Base-by-base conservation (phyloP, 1,284 basidiomycete species). In the Puccinia coronata region DNA sequence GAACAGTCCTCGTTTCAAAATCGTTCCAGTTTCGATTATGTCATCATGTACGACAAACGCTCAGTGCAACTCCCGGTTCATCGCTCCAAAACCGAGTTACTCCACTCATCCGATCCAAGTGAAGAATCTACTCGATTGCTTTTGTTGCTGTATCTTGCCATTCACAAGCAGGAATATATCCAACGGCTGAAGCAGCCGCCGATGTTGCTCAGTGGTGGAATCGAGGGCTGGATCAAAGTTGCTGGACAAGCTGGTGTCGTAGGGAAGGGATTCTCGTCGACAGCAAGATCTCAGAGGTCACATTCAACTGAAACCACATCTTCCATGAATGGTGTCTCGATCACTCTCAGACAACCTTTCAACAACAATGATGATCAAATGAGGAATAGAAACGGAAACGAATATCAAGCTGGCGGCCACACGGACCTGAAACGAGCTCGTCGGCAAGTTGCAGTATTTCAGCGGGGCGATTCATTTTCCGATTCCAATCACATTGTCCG, bases 1-100 rank as follows among this genome's bases (percentile, higher is more conserved):
- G 95, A 98, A 87, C 89, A 88, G 57, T 88, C 88, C 0, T 88
- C 92, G 25, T 98, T 98, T 86, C 86, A 88, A 36, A 91, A 92
- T 81, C 92, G 96, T 39, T 90, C 94, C 85, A 91, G 92, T 84
- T 97, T 93, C 86, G 95, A 98, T 83, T 87, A 97, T 20, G 90
- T 98, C n/a, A 93, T 93, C 14, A 87, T 98, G 1, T 95, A 95
- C 86, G 96, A 99, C 86, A 87, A 90, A 63, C 87, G 88, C 6
- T 95, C 94, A 1, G 88, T 88, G 39, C 87, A 87, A 1, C 90
- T 92, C 83, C 87, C 67, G 51, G 4, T 80, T 28, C 16, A 63
- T 79, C 4, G 71, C 57, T 6, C 83, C 81, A 5, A 69, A 73
- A 0, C 71, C 77, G 47, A 83, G 70, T 36, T 75, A 80, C 0